These are phyloP conservation scores for Monosporozyma servazzii DNA, from an alignment of 805 yeast genomes.

Conservation along the genomic window DNA sequence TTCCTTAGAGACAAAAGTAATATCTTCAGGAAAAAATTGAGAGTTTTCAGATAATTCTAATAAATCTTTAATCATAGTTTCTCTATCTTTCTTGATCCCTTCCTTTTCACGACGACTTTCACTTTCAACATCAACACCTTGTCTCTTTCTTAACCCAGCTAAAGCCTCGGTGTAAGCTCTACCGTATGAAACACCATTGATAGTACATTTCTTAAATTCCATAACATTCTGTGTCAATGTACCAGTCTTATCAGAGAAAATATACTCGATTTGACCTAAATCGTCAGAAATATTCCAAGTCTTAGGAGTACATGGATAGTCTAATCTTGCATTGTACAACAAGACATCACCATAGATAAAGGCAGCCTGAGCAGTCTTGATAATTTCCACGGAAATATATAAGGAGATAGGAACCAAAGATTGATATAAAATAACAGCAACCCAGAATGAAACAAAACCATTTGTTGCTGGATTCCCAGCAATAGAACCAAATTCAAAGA, in stretches of 20 bases:
- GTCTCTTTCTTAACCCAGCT: conserved; percentile 68
- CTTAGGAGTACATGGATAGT: conserved; percentile 77
- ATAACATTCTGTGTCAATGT: conserved; percentile 75
- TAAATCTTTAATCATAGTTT: conserved; percentile 45
- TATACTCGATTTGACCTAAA: conserved; percentile 76
- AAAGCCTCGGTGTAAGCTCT: conserved; percentile 76
- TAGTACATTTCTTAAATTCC: conserved; percentile 78
- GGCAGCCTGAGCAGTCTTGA: conserved; percentile 73
- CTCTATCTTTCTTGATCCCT: conserved; percentile 48
- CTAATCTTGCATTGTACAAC: conserved; percentile 60
- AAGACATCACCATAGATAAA: conserved; percentile 68
- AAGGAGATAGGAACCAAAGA: conserved; percentile 76
- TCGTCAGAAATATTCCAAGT: conserved; percentile 83
- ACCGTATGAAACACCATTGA: conserved; percentile 65
- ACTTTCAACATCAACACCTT: conserved; percentile 64
- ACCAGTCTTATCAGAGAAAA: conserved; percentile 80
- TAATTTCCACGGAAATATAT: conserved; percentile 73
- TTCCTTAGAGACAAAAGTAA: conserved; percentile 61
- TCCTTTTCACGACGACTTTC: conserved; percentile 45
- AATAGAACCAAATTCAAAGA: conserved; percentile 59
- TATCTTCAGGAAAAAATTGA: conserved; percentile 44
- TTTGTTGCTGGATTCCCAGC: conserved; percentile 57
- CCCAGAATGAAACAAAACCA: conserved; percentile 67
- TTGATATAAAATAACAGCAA: conserved; percentile 66
- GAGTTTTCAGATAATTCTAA: conserved; percentile 32